Base-by-base conservation (phyloP, 352 stramenopile species). In the Blastocystis sp. region DNA sequence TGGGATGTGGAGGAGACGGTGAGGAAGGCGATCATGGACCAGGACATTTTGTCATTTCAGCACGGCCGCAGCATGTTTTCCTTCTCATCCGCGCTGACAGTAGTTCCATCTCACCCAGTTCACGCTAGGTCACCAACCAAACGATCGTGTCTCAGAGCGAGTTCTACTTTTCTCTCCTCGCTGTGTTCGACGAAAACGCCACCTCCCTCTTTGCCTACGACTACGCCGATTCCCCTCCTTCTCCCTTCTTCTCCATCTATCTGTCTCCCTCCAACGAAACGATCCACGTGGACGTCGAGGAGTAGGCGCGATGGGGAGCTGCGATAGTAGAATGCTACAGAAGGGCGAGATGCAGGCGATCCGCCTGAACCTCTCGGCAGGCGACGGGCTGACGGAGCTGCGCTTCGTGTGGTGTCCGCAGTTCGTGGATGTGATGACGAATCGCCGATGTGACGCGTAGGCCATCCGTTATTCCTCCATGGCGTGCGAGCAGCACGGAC, bases 1-100 rank as follows among this genome's bases (percentile, higher is more conserved):
- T 81, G 71, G 71, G 71, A 81, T 66, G 52, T 81, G 28, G 21
- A 81, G 7, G 40, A 17, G 1, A 48, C 28, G 28, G 19, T 81
- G 7, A 6, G 19, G 9, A 21, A 28, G 9, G 43, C 52, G 21
- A 17, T 81, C 1, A 40, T 34, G n/a, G 71, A 81, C 6, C 28
- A 66, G 2, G 71, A 24, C 24, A 24, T n/a, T n/a, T 11, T 66
- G 3, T 54, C 28, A 7, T 81, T 64, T 24, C 52, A 42, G 7
- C 14, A 63, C 4, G 45, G 52, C 0, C 7, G n/a, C 3, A 81
- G 24, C 28, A 64, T 81, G 2, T 28, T 81, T 11, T 66, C 71
- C 17, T n/a, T 81, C 24, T 66, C 24, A 40, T 11, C 43, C 17
- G 71, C 65, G 21, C 52, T 81, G 3, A 43, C 45, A 3, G 71